Base-by-base conservation (phyloP, 1,284 basidiomycete genomes). In the Heterobasidion irregulare region DNA sequence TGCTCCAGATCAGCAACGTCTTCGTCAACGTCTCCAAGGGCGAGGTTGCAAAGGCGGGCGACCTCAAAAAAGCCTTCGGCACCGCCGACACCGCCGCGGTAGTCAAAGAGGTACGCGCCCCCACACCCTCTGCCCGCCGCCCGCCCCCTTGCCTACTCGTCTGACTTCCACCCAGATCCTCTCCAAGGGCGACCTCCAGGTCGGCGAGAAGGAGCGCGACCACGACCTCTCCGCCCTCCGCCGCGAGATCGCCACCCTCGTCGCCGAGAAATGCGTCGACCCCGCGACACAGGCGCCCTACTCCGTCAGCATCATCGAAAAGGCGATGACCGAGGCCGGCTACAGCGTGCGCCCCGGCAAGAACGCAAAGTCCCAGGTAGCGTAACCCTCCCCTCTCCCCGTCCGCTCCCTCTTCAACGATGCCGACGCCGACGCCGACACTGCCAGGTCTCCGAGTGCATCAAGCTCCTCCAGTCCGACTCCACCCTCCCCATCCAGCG, bases 11-110 rank as follows among this genome's bases (percentile, higher is more conserved):
- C 67, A 90, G 88, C 65, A 94, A 94, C 64, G 91, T 99, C 52
- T 99, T 98, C 70, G 79, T 84, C 52, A 99, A 99, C 71, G 96
- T 98, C 15, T 93, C 94, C 9, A 99, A 99, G 70, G 97, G 97
- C 26, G 92, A 94, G 67, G 81, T 94, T 1, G 94, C 96, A 1
- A 92, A 93, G 64, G 79, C 82, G 45, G 86, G 88, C 46, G 96
- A 99, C 66, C 83, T 98, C 52, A 78, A 91, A 68, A 98, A 98
- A 71, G 86, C 89, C 0, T 99, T 99, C 68, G 85, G 84, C 19
- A 94, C 88, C 15, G 79, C 82, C 0, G 84, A 91, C 51, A 75
- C 84, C 34, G 71, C 82, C 55, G 83, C 87, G 43, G 86, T 91
- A 59, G 84, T 98, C 38, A 85, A 89, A 66, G 92, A 97, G 82